Conservation (phyloP, 345 rosid species). For the Salix udensis region DNA sequence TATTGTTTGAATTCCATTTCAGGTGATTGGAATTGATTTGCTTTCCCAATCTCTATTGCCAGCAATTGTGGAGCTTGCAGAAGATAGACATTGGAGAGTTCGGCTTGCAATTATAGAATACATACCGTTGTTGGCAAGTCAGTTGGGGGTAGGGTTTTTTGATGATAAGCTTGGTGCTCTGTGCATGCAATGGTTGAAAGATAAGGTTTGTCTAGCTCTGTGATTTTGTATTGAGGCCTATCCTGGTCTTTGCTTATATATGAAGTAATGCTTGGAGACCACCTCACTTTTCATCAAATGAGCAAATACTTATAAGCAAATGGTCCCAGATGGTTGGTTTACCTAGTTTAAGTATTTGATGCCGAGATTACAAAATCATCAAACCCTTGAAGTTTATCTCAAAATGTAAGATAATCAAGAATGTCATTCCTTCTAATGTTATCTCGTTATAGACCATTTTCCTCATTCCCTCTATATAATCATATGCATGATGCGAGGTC, state of each 20-base stretch:
- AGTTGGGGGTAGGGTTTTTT: slow-evolving; percentile 87
- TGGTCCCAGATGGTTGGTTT: background rate
- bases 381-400: background rate
- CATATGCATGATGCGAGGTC: background rate
- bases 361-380: background rate
- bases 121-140: slow-evolving; percentile 90
- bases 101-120: slow-evolving; percentile 94
- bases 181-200: slow-evolving; percentile 98
- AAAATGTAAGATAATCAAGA: background rate
- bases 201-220: slow-evolving; percentile 53
- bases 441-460: background rate
- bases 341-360: background rate
- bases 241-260: background rate
- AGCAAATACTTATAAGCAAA: background rate
- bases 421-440: background rate
- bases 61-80: slow-evolving; percentile 96
- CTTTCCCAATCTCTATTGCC: slow-evolving; percentile 88
- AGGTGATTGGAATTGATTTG: slow-evolving; percentile 96
- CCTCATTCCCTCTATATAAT: background rate
- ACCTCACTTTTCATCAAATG: background rate
- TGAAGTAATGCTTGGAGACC: background rate
- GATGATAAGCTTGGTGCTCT: slow-evolving; percentile 90
- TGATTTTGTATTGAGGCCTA: background rate
- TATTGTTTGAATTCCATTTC: slow-evolving; percentile 14
- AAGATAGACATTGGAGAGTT: slow-evolving; percentile 97